Conservation (phyloP, 805 yeast species). For the Torulaspora maleeae region DNA sequence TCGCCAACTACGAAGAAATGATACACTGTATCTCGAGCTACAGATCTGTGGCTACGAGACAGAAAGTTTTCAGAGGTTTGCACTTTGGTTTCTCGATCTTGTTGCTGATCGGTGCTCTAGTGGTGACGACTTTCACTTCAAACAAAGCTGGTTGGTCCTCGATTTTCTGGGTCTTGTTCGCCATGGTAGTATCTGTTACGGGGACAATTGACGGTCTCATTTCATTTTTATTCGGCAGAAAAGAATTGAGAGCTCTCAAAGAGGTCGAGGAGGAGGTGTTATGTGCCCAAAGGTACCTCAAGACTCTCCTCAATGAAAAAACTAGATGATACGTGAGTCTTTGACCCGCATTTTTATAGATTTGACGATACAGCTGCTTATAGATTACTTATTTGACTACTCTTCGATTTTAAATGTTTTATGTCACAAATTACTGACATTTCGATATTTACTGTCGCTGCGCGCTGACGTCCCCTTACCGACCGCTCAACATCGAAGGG, state of each 20-base stretch:
- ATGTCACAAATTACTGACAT: background rate
- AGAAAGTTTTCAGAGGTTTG: slow-evolving; percentile 55
- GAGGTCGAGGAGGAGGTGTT: slow-evolving; percentile 73
- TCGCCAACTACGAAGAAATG: slow-evolving; percentile 46
- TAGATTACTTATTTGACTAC: background rate
- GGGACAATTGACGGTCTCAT: slow-evolving; percentile 76
- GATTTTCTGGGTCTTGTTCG: slow-evolving; percentile 56
- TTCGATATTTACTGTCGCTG: background rate
- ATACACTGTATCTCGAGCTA: slow-evolving; percentile 45
- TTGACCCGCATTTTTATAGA: background rate
- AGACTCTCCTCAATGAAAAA: slow-evolving; percentile 9
- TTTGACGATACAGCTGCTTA: background rate
- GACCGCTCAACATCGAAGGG: background rate
- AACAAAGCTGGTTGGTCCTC: slow-evolving; percentile 54
- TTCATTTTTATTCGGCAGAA: slow-evolving; percentile 70
- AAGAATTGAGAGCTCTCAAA: slow-evolving; percentile 69
- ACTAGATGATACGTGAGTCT: background rate
- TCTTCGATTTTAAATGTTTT: background rate
- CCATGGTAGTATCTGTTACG: slow-evolving; percentile 53
- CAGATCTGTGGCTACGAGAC: slow-evolving; percentile 51
- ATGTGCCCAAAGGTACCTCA: slow-evolving; percentile 27
- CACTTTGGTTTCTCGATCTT: slow-evolving; percentile 60
- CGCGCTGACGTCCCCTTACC: slow-evolving; percentile 1
- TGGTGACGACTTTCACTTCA: slow-evolving; percentile 58
- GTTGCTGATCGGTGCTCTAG: slow-evolving; percentile 47